A percentile compares a stretch with the other conserved stretches of the same genome.
phyloP scores from a whole-genome alignment of 2,329 filamentous ascomycete species.

The Grosmannia clavigera region DNA sequence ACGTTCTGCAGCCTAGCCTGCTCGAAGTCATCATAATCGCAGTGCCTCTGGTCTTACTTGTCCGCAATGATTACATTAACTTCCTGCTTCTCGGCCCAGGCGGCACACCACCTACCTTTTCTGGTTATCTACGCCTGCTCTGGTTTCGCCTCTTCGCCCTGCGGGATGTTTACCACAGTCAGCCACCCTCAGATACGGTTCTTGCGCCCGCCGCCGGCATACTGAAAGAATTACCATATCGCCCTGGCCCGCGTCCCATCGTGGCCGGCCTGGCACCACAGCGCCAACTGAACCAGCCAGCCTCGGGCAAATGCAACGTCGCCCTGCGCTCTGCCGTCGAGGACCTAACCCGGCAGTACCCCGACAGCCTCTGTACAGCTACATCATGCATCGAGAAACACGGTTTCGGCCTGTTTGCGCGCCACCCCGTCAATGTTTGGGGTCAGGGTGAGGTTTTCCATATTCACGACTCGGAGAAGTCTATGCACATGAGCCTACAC shows the following conservation, averaged over 20 bases:
- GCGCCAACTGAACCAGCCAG: conserved; percentile 60
- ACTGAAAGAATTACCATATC: conserved; percentile 46
- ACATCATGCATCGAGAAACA: conserved; percentile 75
- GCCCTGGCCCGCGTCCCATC: conserved; percentile 49
- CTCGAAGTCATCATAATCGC: conserved; percentile 37
- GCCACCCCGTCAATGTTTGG: conserved; percentile 51
- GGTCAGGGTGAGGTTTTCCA: conserved; percentile 76
- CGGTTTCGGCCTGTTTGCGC: conserved; percentile 62
- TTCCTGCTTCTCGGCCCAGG: conserved; percentile 70
- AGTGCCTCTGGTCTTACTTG: conserved; percentile 34
- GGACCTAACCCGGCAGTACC: conserved; percentile 29
- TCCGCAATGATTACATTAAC: conserved; percentile 61
- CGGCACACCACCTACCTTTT: conserved; percentile 62
- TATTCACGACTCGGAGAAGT: conserved; percentile 63
- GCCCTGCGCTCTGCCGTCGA: conserved; percentile 41
- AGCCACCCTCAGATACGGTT: conserved; percentile 38
- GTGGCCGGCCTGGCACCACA: conserved; percentile 73
- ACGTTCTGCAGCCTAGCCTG: conserved; percentile 34
- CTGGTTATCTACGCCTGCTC: conserved; percentile 64
- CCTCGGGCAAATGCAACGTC: conserved; percentile 39
- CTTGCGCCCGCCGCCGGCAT: conserved; percentile 45
- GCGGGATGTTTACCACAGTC: conserved; percentile 49
- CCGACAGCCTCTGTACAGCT: conserved; percentile 42
- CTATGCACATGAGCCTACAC: conserved; percentile 69
- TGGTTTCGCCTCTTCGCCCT: conserved; percentile 61